Evolutionary conservation across 2,329 filamentous ascomycete genomes (phyloP).

Genomic region (Ophiostoma ips): DNA sequence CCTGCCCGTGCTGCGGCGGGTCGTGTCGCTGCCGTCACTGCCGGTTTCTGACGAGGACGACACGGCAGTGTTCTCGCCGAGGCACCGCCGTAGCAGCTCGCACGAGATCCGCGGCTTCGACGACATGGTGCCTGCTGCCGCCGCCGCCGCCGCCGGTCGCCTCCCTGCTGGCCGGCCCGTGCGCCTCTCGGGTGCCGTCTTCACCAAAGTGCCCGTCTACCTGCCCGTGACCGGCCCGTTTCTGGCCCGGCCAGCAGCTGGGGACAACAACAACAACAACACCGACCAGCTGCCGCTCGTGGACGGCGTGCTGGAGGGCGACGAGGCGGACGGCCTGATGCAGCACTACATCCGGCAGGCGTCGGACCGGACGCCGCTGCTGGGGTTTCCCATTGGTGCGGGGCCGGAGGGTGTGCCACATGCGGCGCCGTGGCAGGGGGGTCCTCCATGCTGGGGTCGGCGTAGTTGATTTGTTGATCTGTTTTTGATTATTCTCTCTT

Average conservation of each 20-base stretch:
- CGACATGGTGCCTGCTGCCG: background rate
- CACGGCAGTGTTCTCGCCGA: background rate
- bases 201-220: constrained; percentile 9
- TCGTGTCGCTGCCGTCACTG: background rate
- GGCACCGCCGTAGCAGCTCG: background rate
- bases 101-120: background rate
- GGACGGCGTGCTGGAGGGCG: background rate
- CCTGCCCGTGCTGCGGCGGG: background rate
- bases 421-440: constrained; percentile 3
- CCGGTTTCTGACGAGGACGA: background rate
- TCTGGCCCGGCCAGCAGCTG: background rate
- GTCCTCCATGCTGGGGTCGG: constrained; percentile 4
- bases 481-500: too few species aligned
- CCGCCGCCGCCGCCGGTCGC: too few species aligned
- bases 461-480: too few species aligned
- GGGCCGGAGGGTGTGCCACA: constrained; percentile 23
- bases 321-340: background rate
- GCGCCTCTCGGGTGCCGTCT: constrained; percentile 8
- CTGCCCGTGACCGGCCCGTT: constrained; percentile 7
- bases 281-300: background rate
- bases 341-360: background rate
- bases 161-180: too few species aligned
- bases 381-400: constrained; percentile 27
- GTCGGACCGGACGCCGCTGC: constrained; percentile 14
- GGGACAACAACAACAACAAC: too few species aligned